Base-by-base conservation (phyloP, 2,329 filamentous ascomycete genomes). In the Tolypocladium nubicola region DNA sequence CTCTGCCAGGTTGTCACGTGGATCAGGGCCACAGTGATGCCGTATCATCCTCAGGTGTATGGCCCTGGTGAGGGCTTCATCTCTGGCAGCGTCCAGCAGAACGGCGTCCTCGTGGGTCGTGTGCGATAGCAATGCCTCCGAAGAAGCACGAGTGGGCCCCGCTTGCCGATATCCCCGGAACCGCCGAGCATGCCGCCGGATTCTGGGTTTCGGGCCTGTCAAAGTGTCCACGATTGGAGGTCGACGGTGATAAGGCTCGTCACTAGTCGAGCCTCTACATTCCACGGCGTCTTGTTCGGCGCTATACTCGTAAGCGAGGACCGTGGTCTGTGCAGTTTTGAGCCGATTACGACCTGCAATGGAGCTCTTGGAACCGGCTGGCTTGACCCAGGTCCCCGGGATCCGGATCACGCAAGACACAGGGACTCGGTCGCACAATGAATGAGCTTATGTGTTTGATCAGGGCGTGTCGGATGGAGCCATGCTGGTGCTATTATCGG, bases 151-250 rank as follows among this genome's bases (percentile, higher is more conserved):
- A 21, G 47, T 35, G 47, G 26, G 30, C 30, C 47, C 23, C 26
- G 47, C 26, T 54, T 23, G 53, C 43, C 52, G 38, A 41, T 30
- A 37, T 41, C 23, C 23, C 14, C 50, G 55, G 54, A 59, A 58
- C 40, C 58, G 58, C 58, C 58, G 58, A 60, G 54, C 26, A 60
- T 58, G 52, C 21, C 38, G 52, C 52, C 52, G 52, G 52, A 54
- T 54, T 35, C 14, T 21, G 21, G 21, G 4, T 19, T 19, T 9
- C 37, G 23, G 26, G 23, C 52, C 52, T 33, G 21, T 16, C 47
- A 50, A 35, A 35, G 7, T 4, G 16, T n/a, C 10, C 16, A 11
- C 16, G 19, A 50, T 7, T 19, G 47, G 47, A 33, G 3, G 19
- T 50, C 10, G 47, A 21, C 19, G 7, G 47, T 35, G 47, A n/a